Base-by-base conservation (phyloP, 805 yeast species). In the Candida railenensis region DNA sequence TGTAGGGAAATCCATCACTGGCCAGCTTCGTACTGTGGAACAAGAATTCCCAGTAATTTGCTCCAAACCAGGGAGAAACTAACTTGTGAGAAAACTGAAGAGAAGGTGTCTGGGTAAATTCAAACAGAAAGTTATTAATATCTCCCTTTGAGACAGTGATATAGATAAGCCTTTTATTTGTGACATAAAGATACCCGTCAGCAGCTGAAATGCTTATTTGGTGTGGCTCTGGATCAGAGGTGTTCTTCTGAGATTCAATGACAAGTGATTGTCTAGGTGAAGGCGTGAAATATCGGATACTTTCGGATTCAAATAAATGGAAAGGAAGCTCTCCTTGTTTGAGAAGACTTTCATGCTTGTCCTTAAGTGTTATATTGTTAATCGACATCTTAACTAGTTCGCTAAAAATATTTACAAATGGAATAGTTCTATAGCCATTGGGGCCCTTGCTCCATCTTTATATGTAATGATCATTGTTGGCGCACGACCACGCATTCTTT, bases 21-120 rank as follows among this genome's bases (percentile, higher is more conserved):
- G 71, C 59, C 14, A 59, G 46, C 3, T 65, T 56, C 4, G 20
- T 4, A 38, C 69, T 64, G 38, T 58, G 66, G 56, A 78, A 76
- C 22, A 66, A 41, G 34, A 75, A 66, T 50, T 66, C 66, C 73
- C 77, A 76, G 53, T 69, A 73, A 50, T 77, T 78, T 18, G 80
- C 67, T 0, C 83, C 83, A 53, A 78, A 73, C 81, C 81, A 77
- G 1, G 82, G 81, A 21, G 76, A 65, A 45, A 71, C 67, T 41
- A 77, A 53, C 44, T 66, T 62, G 52, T 73, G 73, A 0, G 71
- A 57, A 38, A 73, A 67, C 37, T 63, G 71, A 18, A 70, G 48
- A 2, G 46, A 50, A 3, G 64, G 58, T 1, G 65, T 59, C 22
- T 51, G 43, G 3, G 51, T 47, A 37, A 69, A 53, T 3, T 69